Evolutionary conservation across 257 asterid genomes (phyloP), one percentile per base, ranked within the genome.

Genomic region (Penstemon newberryi): DNA sequence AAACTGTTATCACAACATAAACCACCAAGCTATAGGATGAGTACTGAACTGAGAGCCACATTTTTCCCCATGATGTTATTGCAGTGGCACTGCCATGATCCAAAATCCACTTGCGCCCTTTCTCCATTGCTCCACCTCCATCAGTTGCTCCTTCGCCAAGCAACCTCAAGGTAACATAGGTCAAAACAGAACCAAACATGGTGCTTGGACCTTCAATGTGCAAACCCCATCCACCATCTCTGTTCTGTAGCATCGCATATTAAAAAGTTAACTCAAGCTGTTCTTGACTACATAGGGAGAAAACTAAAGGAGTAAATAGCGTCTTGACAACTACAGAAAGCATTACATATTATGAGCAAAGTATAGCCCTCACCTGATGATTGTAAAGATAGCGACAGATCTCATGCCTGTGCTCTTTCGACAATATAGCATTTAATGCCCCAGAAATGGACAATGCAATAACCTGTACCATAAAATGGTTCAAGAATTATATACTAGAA

Each of bases 201-300:
- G 97, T 94, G 82, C 99, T 91, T 56, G 92, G 99, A 73, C 99
- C 90, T 81, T 94, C 99, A 70, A 94, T 91, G 78, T 94, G 99
- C 83, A 94, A 86, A 71, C 99, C 97, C 97, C 99, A 94, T 67
- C 99, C 99, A 77, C 99, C 99, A 73, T 94, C 99, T 50, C 64
- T 73, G 80, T 91, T 93, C 98, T 94, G 91, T 76, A 68, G 72
- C 67, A 72, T 40, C 10, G 57, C 57, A 65, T 65, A 69, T 33
- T 53, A 45, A 75, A 8, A 61, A 61, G 75, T 56, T 70, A 60
- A 70, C 13, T 57, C 53, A 18, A 64, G 68, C 12, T 53, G 63
- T 49, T 60, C 44, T 15, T 63, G 39, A 73, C 66, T 61, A 39
- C 39, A 60, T 4, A 41, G 40, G 40, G 53, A 65, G 44, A 63